Percentiles rank a stretch among this genome's conserved stretches.
Conservation (phyloP, 2,329 filamentous ascomycete species). For the Sporothrix globosa region DNA sequence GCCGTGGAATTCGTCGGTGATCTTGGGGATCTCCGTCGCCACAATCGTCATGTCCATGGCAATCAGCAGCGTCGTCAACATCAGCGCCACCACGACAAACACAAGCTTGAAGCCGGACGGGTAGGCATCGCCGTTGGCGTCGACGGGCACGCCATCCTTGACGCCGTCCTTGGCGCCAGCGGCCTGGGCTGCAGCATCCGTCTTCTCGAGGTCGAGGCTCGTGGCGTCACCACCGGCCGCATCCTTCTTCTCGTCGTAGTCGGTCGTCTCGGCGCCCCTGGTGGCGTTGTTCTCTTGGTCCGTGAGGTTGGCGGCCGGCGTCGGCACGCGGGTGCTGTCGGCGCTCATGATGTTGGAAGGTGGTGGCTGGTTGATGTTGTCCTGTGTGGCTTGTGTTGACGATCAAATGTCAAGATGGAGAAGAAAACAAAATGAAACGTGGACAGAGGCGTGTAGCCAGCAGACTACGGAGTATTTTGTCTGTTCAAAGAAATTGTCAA, state of each 20-base stretch:
- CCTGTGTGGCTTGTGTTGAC: neutral
- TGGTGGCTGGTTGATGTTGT: neutral
- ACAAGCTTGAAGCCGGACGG: constrained; percentile 47
- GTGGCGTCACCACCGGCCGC: constrained; percentile 24
- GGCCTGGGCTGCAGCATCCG: neutral
- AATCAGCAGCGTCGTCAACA: constrained; percentile 54
- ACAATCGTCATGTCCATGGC: constrained; percentile 59
- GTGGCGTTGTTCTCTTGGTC: neutral
- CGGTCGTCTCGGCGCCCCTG: constrained; percentile 1
- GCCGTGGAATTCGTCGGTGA: constrained; percentile 57
- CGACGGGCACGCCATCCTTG: neutral
- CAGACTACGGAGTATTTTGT: neutral
- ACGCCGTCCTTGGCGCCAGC: neutral
- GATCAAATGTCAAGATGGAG: neutral
- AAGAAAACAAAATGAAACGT: neutral
- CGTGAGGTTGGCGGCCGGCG: neutral
- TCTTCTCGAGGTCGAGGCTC: constrained; percentile 24
- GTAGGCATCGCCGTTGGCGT: constrained; percentile 43
- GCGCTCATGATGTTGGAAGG: neutral
- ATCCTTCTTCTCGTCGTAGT: constrained; percentile 30
- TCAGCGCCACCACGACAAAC: constrained; percentile 53
- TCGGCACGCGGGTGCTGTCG: constrained; percentile 19
- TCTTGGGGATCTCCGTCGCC: constrained; percentile 60
- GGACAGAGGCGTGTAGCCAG: neutral
- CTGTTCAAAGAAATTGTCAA: neutral